Conservation (phyloP, 2,329 filamentous ascomycete species). For the Coniella lustricola region DNA sequence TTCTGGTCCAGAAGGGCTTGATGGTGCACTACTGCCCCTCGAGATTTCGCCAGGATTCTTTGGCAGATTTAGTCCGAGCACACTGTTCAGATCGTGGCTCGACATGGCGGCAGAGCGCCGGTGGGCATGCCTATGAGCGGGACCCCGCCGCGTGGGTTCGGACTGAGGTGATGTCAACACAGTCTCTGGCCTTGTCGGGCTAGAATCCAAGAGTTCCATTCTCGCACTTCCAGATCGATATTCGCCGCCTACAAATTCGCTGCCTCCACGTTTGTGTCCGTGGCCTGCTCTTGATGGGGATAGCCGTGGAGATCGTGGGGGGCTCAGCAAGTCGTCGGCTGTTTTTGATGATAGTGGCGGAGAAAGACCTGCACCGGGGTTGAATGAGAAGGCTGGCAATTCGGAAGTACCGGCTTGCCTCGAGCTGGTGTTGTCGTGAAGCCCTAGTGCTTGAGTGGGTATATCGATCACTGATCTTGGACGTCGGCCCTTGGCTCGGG, state of each 20-base stretch:
- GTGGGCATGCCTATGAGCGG: conserved; percentile 61
- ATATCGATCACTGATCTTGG: conserved; percentile 48
- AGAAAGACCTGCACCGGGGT: conserved; percentile 22
- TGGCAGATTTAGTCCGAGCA: conserved; percentile 13
- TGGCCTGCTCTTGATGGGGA: conserved; percentile 54
- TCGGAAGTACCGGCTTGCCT: conserved; percentile 30
- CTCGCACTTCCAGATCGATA: conserved; percentile 46
- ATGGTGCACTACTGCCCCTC: conserved; percentile 56
- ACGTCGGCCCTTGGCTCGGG: conserved; percentile 42
- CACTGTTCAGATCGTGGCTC: conserved; percentile 59
- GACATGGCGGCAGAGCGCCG: conserved; percentile 78
- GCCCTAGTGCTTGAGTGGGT: conserved; percentile 25
- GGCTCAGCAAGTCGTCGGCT: conserved; percentile 40
- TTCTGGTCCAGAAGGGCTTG: conserved; percentile 49
- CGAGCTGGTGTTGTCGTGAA: conserved; percentile 23
- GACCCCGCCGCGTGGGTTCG: conserved; percentile 40
- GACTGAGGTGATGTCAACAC: conserved; percentile 49
- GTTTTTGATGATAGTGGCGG: conserved; percentile 13
- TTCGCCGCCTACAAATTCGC: conserved; percentile 79
- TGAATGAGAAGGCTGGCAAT: conserved; percentile 43
- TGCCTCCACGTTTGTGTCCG: conserved; percentile 72
- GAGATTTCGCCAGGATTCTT: conserved; percentile 24
- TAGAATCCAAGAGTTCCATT: conserved; percentile 58
- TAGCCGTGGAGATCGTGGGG: conserved; percentile 42
- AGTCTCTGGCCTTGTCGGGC: conserved; percentile 58